Conservation (phyloP, 2,329 filamentous ascomycete species). For the Pseudocercospora fuligena region DNA sequence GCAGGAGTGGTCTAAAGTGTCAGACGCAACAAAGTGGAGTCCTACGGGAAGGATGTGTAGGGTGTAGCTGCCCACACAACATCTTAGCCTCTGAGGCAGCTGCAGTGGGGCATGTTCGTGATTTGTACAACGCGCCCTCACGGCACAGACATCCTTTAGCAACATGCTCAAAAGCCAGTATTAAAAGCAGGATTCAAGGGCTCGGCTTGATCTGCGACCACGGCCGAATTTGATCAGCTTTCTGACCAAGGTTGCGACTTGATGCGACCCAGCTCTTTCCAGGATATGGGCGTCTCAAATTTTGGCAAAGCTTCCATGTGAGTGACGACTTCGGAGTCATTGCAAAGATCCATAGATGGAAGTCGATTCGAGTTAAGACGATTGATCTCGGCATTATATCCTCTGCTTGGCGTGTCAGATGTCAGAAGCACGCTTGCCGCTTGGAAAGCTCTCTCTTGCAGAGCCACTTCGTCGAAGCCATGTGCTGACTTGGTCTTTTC, state of each 20-base stretch:
- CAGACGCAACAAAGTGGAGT: background rate
- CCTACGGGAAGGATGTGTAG: background rate
- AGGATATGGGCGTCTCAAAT: background rate
- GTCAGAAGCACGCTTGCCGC: background rate
- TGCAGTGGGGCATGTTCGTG: background rate
- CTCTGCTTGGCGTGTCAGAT: background rate
- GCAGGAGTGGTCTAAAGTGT: background rate
- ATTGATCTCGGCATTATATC: background rate
- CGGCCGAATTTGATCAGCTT: background rate
- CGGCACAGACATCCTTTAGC: background rate
- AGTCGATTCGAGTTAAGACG: background rate
- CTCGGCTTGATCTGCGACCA: background rate
- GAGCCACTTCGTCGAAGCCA: conserved; percentile 12
- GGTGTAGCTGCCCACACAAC: background rate
- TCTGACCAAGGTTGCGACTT: no score
- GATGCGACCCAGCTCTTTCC: background rate
- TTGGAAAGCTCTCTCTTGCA: conserved; percentile 8
- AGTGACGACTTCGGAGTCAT: no score
- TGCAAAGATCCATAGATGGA: background rate
- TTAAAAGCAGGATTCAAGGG: background rate
- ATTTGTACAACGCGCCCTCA: background rate
- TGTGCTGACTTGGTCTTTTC: conserved; percentile 9
- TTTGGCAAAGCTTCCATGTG: background rate
- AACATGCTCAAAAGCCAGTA: background rate
- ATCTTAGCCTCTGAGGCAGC: background rate